Evolutionary conservation across 306 rosid genomes (phyloP).

Genomic region (Sicyos edulis): DNA sequence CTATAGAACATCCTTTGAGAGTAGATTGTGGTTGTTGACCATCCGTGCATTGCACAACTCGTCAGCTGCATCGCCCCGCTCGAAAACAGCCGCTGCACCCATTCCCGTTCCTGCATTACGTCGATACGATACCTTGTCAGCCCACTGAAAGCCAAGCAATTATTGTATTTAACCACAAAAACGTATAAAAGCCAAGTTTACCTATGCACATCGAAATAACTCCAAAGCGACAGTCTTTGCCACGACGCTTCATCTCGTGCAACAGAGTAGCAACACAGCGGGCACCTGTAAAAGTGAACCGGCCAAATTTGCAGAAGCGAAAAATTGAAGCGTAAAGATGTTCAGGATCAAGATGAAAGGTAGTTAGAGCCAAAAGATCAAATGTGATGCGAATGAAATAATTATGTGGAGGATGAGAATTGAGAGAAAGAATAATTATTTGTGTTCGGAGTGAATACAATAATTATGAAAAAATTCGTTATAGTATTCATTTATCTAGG

Average conservation of each 20-base stretch:
- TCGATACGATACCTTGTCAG: slow-evolving; percentile 3
- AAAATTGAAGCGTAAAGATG: neutral
- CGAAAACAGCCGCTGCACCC: slow-evolving; percentile 99
- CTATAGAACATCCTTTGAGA: slow-evolving; percentile 73
- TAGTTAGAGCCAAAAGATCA: neutral
- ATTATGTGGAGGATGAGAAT: too few species aligned
- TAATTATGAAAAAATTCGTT: too few species aligned
- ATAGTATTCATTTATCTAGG: too few species aligned
- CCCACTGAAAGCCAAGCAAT: neutral
- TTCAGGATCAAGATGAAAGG: neutral
- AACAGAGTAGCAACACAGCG: slow-evolving; percentile 74
- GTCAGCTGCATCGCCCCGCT: slow-evolving; percentile 63
- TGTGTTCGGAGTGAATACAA: too few species aligned
- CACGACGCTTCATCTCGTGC: slow-evolving; percentile 92
- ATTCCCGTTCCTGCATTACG: slow-evolving; percentile 72
- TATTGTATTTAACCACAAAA: neutral
- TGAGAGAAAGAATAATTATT: too few species aligned
- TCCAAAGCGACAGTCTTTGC: slow-evolving; percentile 88
- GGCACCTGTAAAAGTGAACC: slow-evolving; percentile 47
- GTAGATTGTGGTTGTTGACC: slow-evolving; percentile 29
- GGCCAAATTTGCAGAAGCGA: neutral
- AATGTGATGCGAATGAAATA: neutral
- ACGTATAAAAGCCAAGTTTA: slow-evolving; percentile 11
- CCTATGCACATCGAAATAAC: slow-evolving; percentile 98
- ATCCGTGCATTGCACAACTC: slow-evolving; percentile 75